phyloP scores from a whole-genome alignment of 2,329 filamentous ascomycete genomes.

The Fusarium sp. region DNA sequence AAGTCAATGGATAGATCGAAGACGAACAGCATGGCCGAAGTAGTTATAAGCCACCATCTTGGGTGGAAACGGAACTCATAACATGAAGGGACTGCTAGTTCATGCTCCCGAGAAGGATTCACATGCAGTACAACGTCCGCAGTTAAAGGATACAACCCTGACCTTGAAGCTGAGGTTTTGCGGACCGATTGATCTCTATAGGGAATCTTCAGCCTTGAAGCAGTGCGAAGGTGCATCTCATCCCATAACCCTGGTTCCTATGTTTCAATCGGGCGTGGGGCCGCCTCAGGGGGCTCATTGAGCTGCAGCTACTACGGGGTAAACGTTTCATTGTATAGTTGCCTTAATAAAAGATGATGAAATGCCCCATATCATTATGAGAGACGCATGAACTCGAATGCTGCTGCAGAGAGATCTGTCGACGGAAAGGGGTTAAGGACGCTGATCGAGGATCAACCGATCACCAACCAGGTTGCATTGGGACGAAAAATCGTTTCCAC shows the following conservation, averaged over 20 bases:
- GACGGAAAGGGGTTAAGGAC: background rate
- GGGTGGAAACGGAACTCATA: background rate
- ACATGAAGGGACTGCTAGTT: conserved; percentile 10
- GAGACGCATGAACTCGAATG: background rate
- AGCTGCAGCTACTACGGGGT: background rate
- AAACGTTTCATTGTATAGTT: background rate
- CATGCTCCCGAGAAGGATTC: background rate
- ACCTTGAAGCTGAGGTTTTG: background rate
- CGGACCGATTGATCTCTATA: conserved; percentile 6
- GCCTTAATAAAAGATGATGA: background rate
- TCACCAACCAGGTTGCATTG: background rate
- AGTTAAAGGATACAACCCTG: background rate
- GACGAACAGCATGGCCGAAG: background rate
- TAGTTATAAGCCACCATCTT: background rate
- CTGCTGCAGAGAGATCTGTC: background rate
- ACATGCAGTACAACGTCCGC: background rate
- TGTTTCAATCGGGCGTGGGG: conserved; percentile 11
- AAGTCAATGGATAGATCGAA: background rate
- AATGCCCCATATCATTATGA: background rate
- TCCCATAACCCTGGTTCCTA: background rate
- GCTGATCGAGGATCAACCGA: background rate
- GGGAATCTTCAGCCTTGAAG: conserved; percentile 1
- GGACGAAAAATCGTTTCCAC: background rate
- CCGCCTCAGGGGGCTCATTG: background rate
- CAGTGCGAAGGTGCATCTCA: background rate